Base-by-base conservation (phyloP, 768 basidiomycete genomes). In the Boletus tylopilopsis region DNA sequence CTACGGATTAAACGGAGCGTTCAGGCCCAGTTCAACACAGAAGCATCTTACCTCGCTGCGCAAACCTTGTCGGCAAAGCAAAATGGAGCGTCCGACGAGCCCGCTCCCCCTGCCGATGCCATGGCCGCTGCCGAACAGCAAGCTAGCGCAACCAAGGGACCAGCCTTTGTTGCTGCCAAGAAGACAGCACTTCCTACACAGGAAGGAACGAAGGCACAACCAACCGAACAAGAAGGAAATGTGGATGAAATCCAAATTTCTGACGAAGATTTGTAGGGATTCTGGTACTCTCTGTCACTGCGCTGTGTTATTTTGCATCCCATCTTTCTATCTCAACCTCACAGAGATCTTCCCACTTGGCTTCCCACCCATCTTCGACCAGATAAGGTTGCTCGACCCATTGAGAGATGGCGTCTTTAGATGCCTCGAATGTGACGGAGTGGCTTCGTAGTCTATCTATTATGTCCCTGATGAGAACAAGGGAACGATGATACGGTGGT, bases 11-110 rank as follows among this genome's bases (percentile, higher is more conserved):
- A 95, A 72, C 84, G 96, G 49, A 94, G 94, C 59, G 96, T 99
- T 15, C 96, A 99, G 70, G 94, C 95, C 23, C 90, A 94, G 63
- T 99, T 96, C 77, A 98, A 99, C 68, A 99, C 96, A 3, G 95
- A 97, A 69, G 89, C 87, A 39, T 88, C 87, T 37, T 95, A 93
- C 68, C 74, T 96, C 47, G 91, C 91, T 8, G 94, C 94, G 11
- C 92, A 96, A 70, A 87, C 94, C 10, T 73, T 87, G 47, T 84
- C 85, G 3, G 82, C 86, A 21, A 75, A 78, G 49, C 76, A 83
- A 54, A 84, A 77, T 22, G 72, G 73, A 50, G 72, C 72, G 42
- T 61, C 71, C 15, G 73, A 72, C 24, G 78, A 79, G 42, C 73
- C 72, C 24, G 73, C 68, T 39, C 62, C 51, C 7, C 69, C 72